Percentiles rank a stretch among this genome's conserved stretches.
phyloP scores from a whole-genome alignment of 2,329 filamentous ascomycete genomes.

The Phyllosticta citriasiana region DNA sequence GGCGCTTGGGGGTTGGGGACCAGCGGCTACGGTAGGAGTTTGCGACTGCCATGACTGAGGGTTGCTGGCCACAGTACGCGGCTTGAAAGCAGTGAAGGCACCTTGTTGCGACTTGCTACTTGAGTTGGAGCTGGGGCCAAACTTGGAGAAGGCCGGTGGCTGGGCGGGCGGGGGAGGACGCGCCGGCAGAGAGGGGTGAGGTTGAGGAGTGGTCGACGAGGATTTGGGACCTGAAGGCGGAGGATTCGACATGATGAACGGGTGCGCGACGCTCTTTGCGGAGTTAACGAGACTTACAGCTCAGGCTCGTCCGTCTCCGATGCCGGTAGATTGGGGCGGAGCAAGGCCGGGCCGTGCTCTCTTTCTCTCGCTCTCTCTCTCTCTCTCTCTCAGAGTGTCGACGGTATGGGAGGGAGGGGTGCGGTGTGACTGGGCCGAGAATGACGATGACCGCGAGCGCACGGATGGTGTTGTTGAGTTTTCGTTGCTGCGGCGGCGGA shows the following conservation, averaged over 20 bases:
- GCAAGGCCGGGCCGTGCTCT: constrained; percentile 9
- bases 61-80: constrained; percentile 45
- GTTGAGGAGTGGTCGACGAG: constrained; percentile 24
- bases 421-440: not conserved
- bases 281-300: constrained; percentile 11
- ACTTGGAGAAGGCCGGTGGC: constrained; percentile 29
- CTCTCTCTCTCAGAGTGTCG: not conserved
- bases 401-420: not conserved
- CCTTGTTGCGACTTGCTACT: constrained; percentile 32
- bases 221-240: constrained; percentile 59
- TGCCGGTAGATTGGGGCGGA: constrained; percentile 9
- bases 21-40: constrained; percentile 21
- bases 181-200: constrained; percentile 59
- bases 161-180: constrained; percentile 57
- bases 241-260: constrained; percentile 68
- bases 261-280: constrained; percentile 7
- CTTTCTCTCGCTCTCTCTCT: not conserved
- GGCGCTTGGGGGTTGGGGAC: constrained; percentile 20
- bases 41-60: constrained; percentile 26
- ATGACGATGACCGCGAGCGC: not conserved
- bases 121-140: constrained; percentile 35
- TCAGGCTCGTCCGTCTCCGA: constrained; percentile 10
- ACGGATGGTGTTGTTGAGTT: not conserved
- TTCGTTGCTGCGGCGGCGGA: not conserved
- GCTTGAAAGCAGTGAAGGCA: constrained; percentile 48